phyloP scores from a whole-genome alignment of 257 asterid species.

The Nicotiana tabacum region DNA sequence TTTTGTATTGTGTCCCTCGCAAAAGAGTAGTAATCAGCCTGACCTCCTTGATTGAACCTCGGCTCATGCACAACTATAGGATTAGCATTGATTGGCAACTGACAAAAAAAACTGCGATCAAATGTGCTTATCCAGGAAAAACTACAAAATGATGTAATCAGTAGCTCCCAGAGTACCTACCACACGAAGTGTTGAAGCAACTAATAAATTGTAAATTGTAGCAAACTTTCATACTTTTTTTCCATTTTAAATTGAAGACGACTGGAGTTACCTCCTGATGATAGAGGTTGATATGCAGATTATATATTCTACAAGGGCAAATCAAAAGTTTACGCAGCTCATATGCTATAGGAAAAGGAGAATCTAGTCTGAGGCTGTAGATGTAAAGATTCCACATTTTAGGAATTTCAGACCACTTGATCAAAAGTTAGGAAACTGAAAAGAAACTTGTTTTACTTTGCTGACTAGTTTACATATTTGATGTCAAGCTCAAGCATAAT shows the following conservation, averaged over 20 bases:
- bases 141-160: background rate
- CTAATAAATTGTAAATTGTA: background rate
- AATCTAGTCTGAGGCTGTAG: background rate
- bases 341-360: background rate
- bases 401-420: background rate
- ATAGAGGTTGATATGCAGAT: background rate
- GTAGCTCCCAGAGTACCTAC: background rate
- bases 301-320: no score
- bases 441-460: background rate
- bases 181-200: background rate
- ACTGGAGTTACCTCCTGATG: background rate
- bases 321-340: background rate
- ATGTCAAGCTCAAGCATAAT: conserved; percentile 2
- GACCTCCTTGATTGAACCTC: conserved; percentile 20
- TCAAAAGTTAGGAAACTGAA: background rate
- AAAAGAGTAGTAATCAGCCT: conserved; percentile 18
- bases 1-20: conserved; percentile 20
- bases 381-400: background rate
- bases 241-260: background rate
- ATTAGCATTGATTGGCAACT: conserved; percentile 25
- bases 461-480: background rate
- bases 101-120: conserved; percentile 29
- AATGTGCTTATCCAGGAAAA: background rate
- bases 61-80: conserved; percentile 24
- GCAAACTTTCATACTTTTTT: background rate